phyloP scores from a whole-genome alignment of 2,329 filamentous ascomycete species.

The Colletotrichum paranaense region DNA sequence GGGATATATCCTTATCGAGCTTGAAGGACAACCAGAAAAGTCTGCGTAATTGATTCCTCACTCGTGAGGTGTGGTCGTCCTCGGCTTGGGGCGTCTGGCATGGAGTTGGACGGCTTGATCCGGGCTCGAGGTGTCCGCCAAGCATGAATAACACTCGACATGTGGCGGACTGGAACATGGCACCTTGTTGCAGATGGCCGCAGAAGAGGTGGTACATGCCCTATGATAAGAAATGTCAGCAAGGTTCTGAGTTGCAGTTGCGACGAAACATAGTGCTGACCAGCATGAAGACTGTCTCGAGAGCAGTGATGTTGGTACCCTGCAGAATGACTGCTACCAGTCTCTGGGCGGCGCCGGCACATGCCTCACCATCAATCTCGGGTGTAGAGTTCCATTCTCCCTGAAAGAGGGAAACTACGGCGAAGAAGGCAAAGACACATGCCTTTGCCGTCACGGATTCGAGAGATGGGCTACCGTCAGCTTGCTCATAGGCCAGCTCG shows the following conservation, averaged over 20 bases:
- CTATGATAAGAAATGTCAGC: slow-evolving; percentile 38
- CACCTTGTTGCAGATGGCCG: slow-evolving; percentile 58
- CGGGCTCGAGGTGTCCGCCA: slow-evolving; percentile 52
- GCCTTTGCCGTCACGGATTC: slow-evolving; percentile 51
- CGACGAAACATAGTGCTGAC: slow-evolving; percentile 47
- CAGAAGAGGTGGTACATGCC: slow-evolving; percentile 55
- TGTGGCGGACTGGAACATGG: slow-evolving; percentile 56
- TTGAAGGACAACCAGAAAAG: slow-evolving; percentile 68
- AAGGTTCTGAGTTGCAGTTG: background rate
- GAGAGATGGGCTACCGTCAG: slow-evolving; percentile 32
- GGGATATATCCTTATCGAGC: slow-evolving; percentile 66
- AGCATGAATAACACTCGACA: slow-evolving; percentile 61
- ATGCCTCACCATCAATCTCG: slow-evolving; percentile 52
- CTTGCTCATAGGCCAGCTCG: slow-evolving; percentile 53
- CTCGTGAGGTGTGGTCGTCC: slow-evolving; percentile 38
- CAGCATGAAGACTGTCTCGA: slow-evolving; percentile 60
- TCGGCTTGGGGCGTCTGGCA: slow-evolving; percentile 17
- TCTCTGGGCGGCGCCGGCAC: slow-evolving; percentile 52
- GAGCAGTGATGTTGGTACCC: slow-evolving; percentile 53
- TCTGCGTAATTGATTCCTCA: slow-evolving; percentile 48
- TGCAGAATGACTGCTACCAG: slow-evolving; percentile 56
- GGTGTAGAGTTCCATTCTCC: slow-evolving; percentile 20
- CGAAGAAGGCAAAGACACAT: slow-evolving; percentile 61
- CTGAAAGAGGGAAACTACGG: slow-evolving; percentile 46
- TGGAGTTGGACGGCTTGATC: slow-evolving; percentile 28